phyloP scores from a whole-genome alignment of 2,329 filamentous ascomycete species.

The Phyllosticta capitalensis region DNA sequence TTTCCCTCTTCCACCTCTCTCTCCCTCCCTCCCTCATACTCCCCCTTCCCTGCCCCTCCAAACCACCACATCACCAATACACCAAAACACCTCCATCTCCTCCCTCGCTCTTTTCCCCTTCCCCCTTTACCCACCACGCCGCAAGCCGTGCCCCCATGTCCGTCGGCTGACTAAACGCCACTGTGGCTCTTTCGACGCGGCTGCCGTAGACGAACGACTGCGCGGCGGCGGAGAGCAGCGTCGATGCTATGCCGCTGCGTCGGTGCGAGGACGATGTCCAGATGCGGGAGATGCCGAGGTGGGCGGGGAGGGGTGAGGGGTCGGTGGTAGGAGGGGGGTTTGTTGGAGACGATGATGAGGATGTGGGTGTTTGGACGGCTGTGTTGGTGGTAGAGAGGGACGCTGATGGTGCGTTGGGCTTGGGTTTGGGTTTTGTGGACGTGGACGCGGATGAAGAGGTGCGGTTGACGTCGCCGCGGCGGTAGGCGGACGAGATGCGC shows the following conservation, averaged over 20 bases:
- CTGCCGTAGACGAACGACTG: not conserved
- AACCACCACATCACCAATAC: not conserved
- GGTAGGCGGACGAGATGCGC: slow-evolving; percentile 49
- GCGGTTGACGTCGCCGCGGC: slow-evolving; percentile 48
- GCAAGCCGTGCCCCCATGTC: slow-evolving; percentile 50
- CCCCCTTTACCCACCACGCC: slow-evolving; percentile 46
- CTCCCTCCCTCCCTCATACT: not conserved
- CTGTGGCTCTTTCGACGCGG: slow-evolving; percentile 39
- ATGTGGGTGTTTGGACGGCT: too few species aligned
- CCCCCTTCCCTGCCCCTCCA: not conserved
- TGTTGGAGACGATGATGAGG: not conserved
- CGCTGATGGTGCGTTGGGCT: not conserved
- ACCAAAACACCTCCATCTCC: not conserved
- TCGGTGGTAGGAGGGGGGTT: slow-evolving; percentile 27
- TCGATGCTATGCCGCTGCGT: slow-evolving; percentile 47
- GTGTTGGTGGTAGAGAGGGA: not conserved
- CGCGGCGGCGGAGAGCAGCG: slow-evolving; percentile 43
- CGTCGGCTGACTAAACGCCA: slow-evolving; percentile 60
- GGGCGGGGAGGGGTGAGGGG: slow-evolving; percentile 35
- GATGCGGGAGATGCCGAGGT: slow-evolving; percentile 55
- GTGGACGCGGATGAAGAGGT: slow-evolving; percentile 15
- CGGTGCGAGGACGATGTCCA: slow-evolving; percentile 52
- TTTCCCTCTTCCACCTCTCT: not conserved
- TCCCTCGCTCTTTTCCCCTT: slow-evolving; percentile 34
- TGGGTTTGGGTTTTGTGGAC: not conserved